phyloP scores from a whole-genome alignment of 805 yeast genomes.

The Scheffersomyces stipitis region DNA sequence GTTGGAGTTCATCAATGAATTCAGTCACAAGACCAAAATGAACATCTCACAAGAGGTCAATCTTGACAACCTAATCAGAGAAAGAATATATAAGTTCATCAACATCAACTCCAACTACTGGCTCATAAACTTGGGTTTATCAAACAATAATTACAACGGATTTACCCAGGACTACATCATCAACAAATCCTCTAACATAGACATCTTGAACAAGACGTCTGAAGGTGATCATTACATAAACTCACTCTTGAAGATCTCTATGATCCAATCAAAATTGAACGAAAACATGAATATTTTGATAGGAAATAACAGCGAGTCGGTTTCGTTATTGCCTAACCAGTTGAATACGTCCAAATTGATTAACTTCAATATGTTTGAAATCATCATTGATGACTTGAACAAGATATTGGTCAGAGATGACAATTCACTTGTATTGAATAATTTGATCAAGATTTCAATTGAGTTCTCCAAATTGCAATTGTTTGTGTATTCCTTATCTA shows the following conservation, averaged over 20 bases:
- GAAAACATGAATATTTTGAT: constrained; percentile 36
- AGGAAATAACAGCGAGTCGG: constrained; percentile 14
- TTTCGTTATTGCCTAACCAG: constrained; percentile 13
- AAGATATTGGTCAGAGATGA: constrained; percentile 7
- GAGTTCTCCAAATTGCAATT: constrained; percentile 40
- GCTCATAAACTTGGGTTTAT: constrained; percentile 40
- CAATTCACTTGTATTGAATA: constrained; percentile 17
- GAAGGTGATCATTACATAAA: constrained; percentile 21
- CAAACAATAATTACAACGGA: constrained; percentile 24
- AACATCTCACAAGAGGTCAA: constrained; percentile 24
- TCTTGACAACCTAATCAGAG: constrained; percentile 35
- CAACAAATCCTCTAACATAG: constrained; percentile 30
- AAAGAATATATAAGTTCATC: constrained; percentile 42
- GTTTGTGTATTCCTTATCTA: constrained; percentile 33
- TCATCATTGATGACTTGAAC: constrained; percentile 32
- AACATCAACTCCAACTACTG: constrained; percentile 44
- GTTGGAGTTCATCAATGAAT: constrained; percentile 40
- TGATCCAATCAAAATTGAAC: constrained; percentile 39
- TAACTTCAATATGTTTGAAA: constrained; percentile 44
- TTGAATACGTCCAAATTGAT: constrained; percentile 31
- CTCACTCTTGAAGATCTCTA: constrained; percentile 28
- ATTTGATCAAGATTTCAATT: constrained; percentile 30
- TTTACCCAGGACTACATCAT: constrained; percentile 36
- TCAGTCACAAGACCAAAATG: constrained; percentile 33
- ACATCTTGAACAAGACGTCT: constrained; percentile 14